Percentiles rank a stretch among this genome's conserved stretches.
Evolutionary conservation across 164 flowering plant genomes (phyloP).

Genomic region (Aristolochia contorta): DNA sequence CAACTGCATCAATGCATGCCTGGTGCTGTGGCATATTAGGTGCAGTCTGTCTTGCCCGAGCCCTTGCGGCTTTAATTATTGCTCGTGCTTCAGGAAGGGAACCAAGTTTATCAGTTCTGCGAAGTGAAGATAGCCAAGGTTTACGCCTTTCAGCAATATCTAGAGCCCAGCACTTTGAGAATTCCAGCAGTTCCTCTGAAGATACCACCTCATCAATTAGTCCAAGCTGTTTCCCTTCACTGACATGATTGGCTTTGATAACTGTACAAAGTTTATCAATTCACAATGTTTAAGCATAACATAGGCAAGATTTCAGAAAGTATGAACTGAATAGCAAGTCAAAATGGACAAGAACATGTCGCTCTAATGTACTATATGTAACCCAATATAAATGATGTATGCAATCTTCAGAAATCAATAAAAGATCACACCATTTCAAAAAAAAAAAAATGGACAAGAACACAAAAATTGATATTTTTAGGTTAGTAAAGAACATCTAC

Average conservation of each 20-base stretch:
- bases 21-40: constrained; percentile 89
- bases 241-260: constrained; percentile 74
- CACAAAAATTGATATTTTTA: too few species aligned
- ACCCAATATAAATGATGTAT: too few species aligned
- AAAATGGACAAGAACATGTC: too few species aligned
- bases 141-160: constrained; percentile 75
- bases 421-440: too few species aligned
- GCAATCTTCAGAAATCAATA: too few species aligned
- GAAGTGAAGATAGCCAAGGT: constrained; percentile 84
- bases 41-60: constrained; percentile 58
- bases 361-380: too few species aligned
- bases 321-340: too few species aligned
- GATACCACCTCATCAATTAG: constrained; percentile 83
- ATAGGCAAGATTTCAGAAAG: neutral
- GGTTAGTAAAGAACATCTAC: too few species aligned
- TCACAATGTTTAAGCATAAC: neutral
- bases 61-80: constrained; percentile 47
- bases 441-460: too few species aligned
- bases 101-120: constrained; percentile 66
- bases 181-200: constrained; percentile 61
- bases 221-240: constrained; percentile 80
- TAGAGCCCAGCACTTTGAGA: constrained; percentile 71
- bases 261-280: constrained; percentile 27
- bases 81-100: constrained; percentile 73
- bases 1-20: constrained; percentile 81